Evolutionary conservation across 441 rosid species (phyloP).

Genomic region (Isatis lusitanica): DNA sequence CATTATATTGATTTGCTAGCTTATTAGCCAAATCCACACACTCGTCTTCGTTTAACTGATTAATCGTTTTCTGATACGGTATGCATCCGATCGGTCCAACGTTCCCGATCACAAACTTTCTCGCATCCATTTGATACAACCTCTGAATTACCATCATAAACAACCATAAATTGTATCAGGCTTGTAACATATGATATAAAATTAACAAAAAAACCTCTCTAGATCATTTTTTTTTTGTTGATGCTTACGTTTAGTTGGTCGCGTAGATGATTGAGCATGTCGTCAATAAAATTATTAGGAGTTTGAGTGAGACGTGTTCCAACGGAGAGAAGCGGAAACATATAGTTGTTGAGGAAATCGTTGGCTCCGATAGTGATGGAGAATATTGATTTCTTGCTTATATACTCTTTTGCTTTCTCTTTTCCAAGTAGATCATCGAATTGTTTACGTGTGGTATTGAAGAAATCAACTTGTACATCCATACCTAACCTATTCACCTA

Average conservation of each 20-base stretch:
- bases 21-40: slow-evolving; percentile 80
- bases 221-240: background rate
- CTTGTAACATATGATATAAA: background rate
- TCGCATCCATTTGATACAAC: slow-evolving; percentile 69
- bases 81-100: slow-evolving; percentile 93
- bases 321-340: slow-evolving; percentile 74
- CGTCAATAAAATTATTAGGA: slow-evolving; percentile 67
- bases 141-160: slow-evolving; percentile 50
- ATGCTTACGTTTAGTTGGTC: slow-evolving; percentile 60
- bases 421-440: slow-evolving; percentile 61
- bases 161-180: background rate
- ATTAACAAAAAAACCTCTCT: background rate
- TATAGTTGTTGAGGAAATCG: slow-evolving; percentile 85
- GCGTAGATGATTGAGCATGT: slow-evolving; percentile 60
- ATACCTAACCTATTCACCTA: slow-evolving; percentile 78
- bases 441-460: slow-evolving; percentile 72
- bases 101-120: slow-evolving; percentile 77
- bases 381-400: slow-evolving; percentile 66
- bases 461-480: slow-evolving; percentile 85
- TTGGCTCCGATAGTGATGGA: slow-evolving; percentile 87
- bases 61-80: slow-evolving; percentile 66
- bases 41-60: slow-evolving; percentile 51
- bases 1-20: slow-evolving; percentile 71
- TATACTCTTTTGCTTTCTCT: slow-evolving; percentile 62
- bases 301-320: slow-evolving; percentile 62